A percentile compares a stretch with the other conserved stretches of the same genome.
Conservation (phyloP, 208 protist genomes). For the Leishmania lainsoni region DNA sequence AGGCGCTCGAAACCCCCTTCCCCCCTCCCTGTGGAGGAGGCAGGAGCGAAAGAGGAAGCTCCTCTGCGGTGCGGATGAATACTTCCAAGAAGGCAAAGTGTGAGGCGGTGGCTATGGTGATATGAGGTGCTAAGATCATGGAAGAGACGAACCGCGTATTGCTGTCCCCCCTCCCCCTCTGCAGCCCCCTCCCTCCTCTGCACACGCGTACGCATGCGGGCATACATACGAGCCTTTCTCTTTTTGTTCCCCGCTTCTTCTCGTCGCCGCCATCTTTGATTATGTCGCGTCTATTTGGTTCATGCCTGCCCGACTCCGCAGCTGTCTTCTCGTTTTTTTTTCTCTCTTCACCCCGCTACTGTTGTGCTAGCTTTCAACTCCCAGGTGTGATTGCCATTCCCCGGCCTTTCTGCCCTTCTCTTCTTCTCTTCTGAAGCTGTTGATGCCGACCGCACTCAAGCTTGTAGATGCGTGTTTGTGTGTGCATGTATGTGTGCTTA, state of each 20-base stretch:
- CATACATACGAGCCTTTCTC: neutral
- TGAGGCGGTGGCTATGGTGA: neutral
- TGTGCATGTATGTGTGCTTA: neutral
- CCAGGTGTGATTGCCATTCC: neutral
- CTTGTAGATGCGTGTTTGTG: neutral
- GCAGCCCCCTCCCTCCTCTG: neutral
- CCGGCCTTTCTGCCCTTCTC: neutral
- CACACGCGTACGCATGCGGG: neutral
- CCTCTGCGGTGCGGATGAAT: neutral
- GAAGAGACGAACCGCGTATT: neutral
- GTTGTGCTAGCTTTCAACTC: neutral
- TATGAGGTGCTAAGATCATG: neutral
- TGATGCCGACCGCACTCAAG: neutral
- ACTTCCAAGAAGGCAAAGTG: neutral
- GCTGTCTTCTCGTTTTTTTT: conserved; percentile 2
- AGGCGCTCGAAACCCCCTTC: neutral
- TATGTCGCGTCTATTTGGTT: neutral
- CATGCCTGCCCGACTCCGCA: too few species aligned
- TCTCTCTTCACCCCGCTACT: neutral
- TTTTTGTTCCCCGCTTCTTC: neutral
- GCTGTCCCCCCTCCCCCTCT: neutral
- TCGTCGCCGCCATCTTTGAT: neutral
- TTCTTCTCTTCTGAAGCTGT: neutral
- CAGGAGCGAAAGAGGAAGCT: too few species aligned
- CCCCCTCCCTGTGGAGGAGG: neutral